A percentile compares a stretch with the other conserved stretches of the same genome.
These are phyloP conservation scores for Lablab purpureus DNA, from an alignment of 306 rosid species.

Conservation along the genomic window DNA sequence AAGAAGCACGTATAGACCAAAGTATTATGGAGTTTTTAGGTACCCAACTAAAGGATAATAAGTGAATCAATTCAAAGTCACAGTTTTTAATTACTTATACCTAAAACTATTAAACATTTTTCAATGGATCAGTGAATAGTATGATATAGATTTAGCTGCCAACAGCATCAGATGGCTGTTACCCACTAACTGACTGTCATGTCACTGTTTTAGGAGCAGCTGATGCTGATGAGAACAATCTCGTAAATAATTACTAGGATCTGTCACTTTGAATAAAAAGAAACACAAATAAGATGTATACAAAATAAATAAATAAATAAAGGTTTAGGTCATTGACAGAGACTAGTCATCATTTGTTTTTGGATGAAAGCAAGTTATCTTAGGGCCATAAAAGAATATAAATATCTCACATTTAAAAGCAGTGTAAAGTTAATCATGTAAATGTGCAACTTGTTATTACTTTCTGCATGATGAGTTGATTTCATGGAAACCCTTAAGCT, in stretches of 20 bases:
- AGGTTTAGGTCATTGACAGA: conserved; percentile 19
- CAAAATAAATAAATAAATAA: not conserved
- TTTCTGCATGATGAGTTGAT: not conserved
- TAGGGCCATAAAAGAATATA: not conserved
- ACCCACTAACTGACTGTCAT: not conserved
- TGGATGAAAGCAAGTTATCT: conserved; percentile 13
- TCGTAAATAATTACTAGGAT: not conserved
- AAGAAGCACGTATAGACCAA: not conserved
- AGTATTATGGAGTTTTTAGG: not conserved
- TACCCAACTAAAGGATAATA: not conserved
- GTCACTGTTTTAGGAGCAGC: not conserved
- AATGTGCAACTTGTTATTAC: not conserved
- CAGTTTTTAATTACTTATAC: not conserved
- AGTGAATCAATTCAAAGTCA: not conserved
- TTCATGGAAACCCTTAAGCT: not conserved
- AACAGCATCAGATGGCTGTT: not conserved
- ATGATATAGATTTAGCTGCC: not conserved
- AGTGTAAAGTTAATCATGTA: not conserved
- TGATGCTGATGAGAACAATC: conserved; percentile 7
- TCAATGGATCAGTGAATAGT: not conserved
- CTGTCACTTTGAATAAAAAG: not conserved
- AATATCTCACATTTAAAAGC: not conserved
- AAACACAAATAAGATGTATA: not conserved
- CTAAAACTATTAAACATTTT: conserved; percentile 25
- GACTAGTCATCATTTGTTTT: conserved; percentile 35